Base-by-base conservation (phyloP, 2,329 filamentous ascomycete species). In the Penicillium sp. region DNA sequence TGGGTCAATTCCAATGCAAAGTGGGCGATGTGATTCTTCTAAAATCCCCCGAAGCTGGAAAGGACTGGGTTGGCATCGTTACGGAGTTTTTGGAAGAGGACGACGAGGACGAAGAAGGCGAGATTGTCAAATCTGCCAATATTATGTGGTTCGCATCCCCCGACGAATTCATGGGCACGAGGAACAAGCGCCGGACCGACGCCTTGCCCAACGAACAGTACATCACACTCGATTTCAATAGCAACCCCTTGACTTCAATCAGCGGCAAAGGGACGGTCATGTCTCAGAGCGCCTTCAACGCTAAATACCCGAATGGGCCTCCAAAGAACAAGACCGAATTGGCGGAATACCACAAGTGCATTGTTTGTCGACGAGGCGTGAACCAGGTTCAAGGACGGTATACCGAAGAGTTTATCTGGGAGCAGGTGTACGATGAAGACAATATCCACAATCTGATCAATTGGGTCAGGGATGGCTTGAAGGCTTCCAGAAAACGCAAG, bases 141-240 rank as follows among this genome's bases (percentile, higher is more conserved):
- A 94, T 99, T 68, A 87, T 97, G 82, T 99, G 94, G 94, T 97
- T 99, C 70, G 75, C 75, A 23, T 91, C 90, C 0, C 91, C 90
- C 0, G 89, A 96, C 65, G 89, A 88, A 66, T 93, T 97, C 74
- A 90, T 97, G 57, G 84, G 87, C 29, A 94, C 90, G 65, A 88
- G 87, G 68, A 83, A 85, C 55, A 93, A 90, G 75, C 96, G 94
- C 76, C 81, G 91, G 66, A 82, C 79, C 13, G 94, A 99, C 73
- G 90, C 85, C 56, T 72, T 95, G 50, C 84, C 84, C 81, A 95
- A 96, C 68, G 94, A 99, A 73, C 81, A 97, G 15, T 99, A 97
- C 68, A 86, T 97, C 52, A 95, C 91, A 0, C 83, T 90, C 0
- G 87, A 90, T 23, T 94, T 88, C 75, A 95, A 99, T 67, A 78